Percentiles rank a stretch among this genome's conserved stretches.
phyloP scores from a whole-genome alignment of 2,329 filamentous ascomycete species.

The Aspergillus sp. region DNA sequence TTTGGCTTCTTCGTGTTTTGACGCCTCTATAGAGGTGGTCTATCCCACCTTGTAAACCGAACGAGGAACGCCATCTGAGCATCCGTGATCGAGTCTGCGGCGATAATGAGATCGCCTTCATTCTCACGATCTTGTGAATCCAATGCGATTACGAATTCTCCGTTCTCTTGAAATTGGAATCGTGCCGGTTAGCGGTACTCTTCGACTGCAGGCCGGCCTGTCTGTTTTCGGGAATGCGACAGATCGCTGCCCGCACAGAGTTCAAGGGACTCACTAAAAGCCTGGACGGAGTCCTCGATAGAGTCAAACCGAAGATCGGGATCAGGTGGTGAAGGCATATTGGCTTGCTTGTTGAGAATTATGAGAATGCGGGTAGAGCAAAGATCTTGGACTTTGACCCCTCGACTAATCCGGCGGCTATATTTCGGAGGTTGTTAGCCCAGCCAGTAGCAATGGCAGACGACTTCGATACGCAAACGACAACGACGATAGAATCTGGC shows the following conservation, averaged over 20 bases:
- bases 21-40: background rate
- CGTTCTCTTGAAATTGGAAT: conserved; percentile 48
- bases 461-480: too few species aligned
- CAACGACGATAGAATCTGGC: background rate
- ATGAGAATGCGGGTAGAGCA: too few species aligned
- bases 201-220: background rate
- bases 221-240: background rate
- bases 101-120: conserved; percentile 95
- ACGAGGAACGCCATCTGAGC: conserved; percentile 95
- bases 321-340: conserved; percentile 27
- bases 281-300: conserved; percentile 35
- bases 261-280: conserved; percentile 31
- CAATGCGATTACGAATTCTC: conserved; percentile 92
- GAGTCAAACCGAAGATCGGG: conserved; percentile 31
- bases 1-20: background rate
- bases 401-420: too few species aligned
- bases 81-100: conserved; percentile 72
- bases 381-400: too few species aligned
- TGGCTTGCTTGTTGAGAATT: background rate
- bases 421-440: too few species aligned
- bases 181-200: too few species aligned
- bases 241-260: background rate
- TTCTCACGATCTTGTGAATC: conserved; percentile 91
- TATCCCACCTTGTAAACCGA: conserved; percentile 60
- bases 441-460: too few species aligned